Conservation (phyloP, 768 basidiomycete genomes). For the Melanogaster broomeanus region DNA sequence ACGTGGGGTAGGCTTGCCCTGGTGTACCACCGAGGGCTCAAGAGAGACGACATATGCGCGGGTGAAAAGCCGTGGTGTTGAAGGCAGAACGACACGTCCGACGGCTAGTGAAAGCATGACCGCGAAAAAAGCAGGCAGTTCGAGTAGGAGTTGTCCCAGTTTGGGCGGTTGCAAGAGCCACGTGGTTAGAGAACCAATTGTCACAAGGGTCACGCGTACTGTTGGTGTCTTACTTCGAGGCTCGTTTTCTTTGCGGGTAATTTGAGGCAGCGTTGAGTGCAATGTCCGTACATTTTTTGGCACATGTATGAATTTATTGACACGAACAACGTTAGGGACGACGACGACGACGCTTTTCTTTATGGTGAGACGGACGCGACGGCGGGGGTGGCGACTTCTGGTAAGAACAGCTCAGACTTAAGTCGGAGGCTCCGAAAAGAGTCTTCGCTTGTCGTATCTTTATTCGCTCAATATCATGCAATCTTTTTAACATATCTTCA, state of each 20-base stretch:
- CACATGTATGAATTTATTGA: constrained; percentile 24
- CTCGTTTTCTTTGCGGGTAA: constrained; percentile 16
- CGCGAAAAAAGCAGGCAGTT: neutral
- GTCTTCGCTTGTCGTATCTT: constrained; percentile 36
- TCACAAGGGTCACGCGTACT: constrained; percentile 29
- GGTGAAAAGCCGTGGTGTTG: constrained; percentile 19
- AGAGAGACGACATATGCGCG: constrained; percentile 62
- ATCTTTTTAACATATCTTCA: constrained; percentile 41
- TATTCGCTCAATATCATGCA: constrained; percentile 38
- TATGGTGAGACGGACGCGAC: constrained; percentile 57
- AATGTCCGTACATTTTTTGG: constrained; percentile 29
- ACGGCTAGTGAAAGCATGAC: constrained; percentile 10
- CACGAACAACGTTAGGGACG: constrained; percentile 51
- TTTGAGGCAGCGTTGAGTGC: constrained; percentile 19
- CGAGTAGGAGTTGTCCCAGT: neutral
- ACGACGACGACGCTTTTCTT: constrained; percentile 82
- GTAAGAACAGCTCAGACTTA: constrained; percentile 43
- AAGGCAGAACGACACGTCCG: constrained; percentile 3
- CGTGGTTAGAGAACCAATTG: too few relatives aligned
- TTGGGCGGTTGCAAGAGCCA: neutral
- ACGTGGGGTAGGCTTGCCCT: constrained; percentile 59
- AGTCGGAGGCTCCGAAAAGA: constrained; percentile 25
- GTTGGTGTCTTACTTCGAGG: constrained; percentile 22
- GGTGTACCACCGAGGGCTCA: constrained; percentile 48
- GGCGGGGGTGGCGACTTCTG: constrained; percentile 39